Base-by-base conservation (phyloP, 805 yeast species). In the Ogataea nitratoaversa region DNA sequence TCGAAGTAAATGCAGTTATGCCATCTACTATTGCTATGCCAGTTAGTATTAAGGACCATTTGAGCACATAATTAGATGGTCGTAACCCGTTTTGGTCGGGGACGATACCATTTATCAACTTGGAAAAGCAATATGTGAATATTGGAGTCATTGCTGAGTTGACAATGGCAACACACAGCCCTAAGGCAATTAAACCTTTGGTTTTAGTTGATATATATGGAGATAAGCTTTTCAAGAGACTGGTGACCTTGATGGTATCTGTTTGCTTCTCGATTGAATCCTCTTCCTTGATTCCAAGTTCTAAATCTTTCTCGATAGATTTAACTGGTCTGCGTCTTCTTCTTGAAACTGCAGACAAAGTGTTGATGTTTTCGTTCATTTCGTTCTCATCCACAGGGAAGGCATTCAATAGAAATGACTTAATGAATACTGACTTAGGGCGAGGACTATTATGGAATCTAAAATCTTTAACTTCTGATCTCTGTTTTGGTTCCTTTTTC, bases 91-190 rank as follows among this genome's bases (percentile, higher is more conserved):
- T 50, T 22, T 61, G 29, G 32, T 62, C 37, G 44, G 84, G 78
- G 8, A 85, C 69, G 52, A 87, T 76, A 12, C 82, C 83, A 19
- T 72, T 60, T 7, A 91, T 62, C 8, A 91, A 62, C 43, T 79
- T 78, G 1, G 97, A 77, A 46, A 90, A 78, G 20, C 84, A 74
- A 55, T 63, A 89, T 0, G 96, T 84, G 47, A 93, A 88, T 0
- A 85, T 62, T 0, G 98, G 97, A 43, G 78, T 81, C 1, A 76
- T 60, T 0, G 72, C 72, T 9, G 95, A 90, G 43, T 81, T 78
- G 1, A 74, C 34, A 0, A 80, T 46, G 0, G 89, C 68, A 5
- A 72, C 48, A 0, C 72, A 0, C 1, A 84, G 40, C 0, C 96
- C 97, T 1, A 72, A 1, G 1, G 57, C 1, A 78, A 50, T 3